These are phyloP conservation scores for Lipomyces oligophaga DNA, from an alignment of 805 yeast species.

Conservation along the genomic window DNA sequence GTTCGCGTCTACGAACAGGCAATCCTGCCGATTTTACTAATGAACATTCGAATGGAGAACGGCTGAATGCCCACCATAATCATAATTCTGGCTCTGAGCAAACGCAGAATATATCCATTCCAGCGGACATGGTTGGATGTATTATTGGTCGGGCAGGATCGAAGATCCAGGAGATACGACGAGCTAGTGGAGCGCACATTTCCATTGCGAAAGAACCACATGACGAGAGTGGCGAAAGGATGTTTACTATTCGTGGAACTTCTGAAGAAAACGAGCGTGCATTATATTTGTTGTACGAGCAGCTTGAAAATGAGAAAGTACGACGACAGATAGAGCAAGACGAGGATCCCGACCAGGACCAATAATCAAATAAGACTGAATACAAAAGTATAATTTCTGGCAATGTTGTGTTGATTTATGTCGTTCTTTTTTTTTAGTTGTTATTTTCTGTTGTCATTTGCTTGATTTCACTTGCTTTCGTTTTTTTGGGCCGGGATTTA, in stretches of 20 bases:
- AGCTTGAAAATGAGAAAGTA: conserved; percentile 54
- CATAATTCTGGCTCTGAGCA: conserved; percentile 26
- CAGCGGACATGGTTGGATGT: conserved; percentile 83
- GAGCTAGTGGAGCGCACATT: conserved; percentile 72
- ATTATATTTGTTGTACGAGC: conserved; percentile 50
- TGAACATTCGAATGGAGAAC: background rate
- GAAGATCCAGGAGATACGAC: conserved; percentile 80
- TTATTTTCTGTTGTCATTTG: background rate
- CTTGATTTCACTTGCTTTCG: no score
- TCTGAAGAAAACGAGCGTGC: conserved; percentile 56
- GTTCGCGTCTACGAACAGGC: conserved; percentile 20
- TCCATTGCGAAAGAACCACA: conserved; percentile 68
- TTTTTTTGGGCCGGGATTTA: no score
- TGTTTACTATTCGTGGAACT: conserved; percentile 67
- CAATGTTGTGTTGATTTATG: background rate
- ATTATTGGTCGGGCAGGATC: conserved; percentile 82
- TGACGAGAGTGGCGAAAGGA: conserved; percentile 55
- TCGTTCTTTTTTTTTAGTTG: background rate
- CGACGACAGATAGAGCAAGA: conserved; percentile 36
- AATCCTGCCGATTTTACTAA: conserved; percentile 23
- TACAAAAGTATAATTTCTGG: background rate
- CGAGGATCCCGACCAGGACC: conserved; percentile 10
- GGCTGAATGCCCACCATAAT: background rate
- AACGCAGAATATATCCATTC: conserved; percentile 46
- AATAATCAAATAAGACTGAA: conserved; percentile 4